Evolutionary conservation across 495 filamentous ascomycete species (phyloP).

Genomic region (Aspergillus sclerotiicarbonarius): DNA sequence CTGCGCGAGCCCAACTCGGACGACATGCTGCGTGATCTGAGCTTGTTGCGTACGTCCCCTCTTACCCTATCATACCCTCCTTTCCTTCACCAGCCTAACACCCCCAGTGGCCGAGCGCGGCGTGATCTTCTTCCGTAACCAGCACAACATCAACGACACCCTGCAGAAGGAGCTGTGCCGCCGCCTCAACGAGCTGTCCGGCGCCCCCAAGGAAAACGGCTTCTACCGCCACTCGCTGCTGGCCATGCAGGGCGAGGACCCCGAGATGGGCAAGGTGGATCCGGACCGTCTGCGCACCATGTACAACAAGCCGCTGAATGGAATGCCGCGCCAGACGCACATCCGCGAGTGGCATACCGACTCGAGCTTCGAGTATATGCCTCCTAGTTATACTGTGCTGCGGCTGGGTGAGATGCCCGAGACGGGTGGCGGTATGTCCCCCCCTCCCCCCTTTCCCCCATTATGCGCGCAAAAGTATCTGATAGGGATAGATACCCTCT

Average conservation of each 20-base stretch:
- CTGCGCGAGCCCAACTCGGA: slow-evolving; percentile 55
- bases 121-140: slow-evolving; percentile 71
- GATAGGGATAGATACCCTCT: neutral
- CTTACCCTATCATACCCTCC: neutral
- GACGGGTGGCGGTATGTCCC: slow-evolving; percentile 2
- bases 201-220: slow-evolving; percentile 55
- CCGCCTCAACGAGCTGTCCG: slow-evolving; percentile 57
- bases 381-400: slow-evolving; percentile 2
- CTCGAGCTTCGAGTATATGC: slow-evolving; percentile 1
- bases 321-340: neutral
- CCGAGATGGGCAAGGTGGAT: slow-evolving; percentile 2
- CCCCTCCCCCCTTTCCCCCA: neutral
- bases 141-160: slow-evolving; percentile 58
- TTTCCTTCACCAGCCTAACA: neutral
- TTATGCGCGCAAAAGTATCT: too few relatives aligned
- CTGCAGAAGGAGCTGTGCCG: slow-evolving; percentile 62
- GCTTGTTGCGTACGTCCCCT: slow-evolving; percentile 18
- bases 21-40: slow-evolving; percentile 56
- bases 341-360: slow-evolving; percentile 7
- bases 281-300: neutral
- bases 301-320: neutral
- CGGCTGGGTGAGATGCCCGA: slow-evolving; percentile 5
- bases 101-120: slow-evolving; percentile 63
- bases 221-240: slow-evolving; percentile 68
- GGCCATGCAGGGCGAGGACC: neutral